phyloP scores from a whole-genome alignment of 768 basidiomycete genomes.

The Pholiota conissans region DNA sequence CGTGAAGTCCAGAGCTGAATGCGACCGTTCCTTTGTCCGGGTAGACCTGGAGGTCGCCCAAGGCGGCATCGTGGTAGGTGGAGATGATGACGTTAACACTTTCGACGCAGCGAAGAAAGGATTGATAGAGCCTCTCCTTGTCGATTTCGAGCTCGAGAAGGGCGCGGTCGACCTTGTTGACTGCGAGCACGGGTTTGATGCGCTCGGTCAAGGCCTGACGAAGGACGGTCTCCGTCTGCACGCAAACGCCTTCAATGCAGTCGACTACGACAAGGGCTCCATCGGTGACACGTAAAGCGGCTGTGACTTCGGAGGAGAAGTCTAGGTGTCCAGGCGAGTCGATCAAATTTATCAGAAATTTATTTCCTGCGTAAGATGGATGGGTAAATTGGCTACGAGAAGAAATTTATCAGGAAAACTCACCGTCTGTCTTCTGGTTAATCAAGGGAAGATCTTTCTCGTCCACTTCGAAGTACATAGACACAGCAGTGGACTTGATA shows the following conservation, averaged over 20 bases:
- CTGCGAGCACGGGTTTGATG: slow-evolving; percentile 98
- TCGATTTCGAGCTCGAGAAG: slow-evolving; percentile 96
- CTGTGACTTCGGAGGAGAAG: slow-evolving; percentile 98
- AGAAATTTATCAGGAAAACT: slow-evolving; percentile 26
- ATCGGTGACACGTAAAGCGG: slow-evolving; percentile 98
- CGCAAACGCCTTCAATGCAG: slow-evolving; percentile 98
- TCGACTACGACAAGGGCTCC: slow-evolving; percentile 99
- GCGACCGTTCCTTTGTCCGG: slow-evolving; percentile 98
- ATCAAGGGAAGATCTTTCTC: slow-evolving; percentile 86
- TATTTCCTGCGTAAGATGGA: slow-evolving; percentile 54
- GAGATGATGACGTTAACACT: slow-evolving; percentile 98
- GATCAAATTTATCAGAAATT: slow-evolving; percentile 99
- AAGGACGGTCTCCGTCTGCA: slow-evolving; percentile 98
- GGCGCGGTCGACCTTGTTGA: slow-evolving; percentile 99
- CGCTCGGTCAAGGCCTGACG: slow-evolving; percentile 96
- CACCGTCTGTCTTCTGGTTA: slow-evolving; percentile 93
- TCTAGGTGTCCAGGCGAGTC: slow-evolving; percentile 99
- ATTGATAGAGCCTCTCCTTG: slow-evolving; percentile 97
- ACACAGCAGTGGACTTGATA: slow-evolving; percentile 98
- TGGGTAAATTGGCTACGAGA: not conserved
- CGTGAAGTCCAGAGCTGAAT: slow-evolving; percentile 98
- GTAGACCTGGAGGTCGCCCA: slow-evolving; percentile 99
- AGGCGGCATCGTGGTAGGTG: slow-evolving; percentile 90
- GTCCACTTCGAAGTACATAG: slow-evolving; percentile 95
- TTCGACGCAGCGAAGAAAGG: slow-evolving; percentile 96